phyloP scores from a whole-genome alignment of 805 yeast species.

The Brettanomyces naardenensis region DNA sequence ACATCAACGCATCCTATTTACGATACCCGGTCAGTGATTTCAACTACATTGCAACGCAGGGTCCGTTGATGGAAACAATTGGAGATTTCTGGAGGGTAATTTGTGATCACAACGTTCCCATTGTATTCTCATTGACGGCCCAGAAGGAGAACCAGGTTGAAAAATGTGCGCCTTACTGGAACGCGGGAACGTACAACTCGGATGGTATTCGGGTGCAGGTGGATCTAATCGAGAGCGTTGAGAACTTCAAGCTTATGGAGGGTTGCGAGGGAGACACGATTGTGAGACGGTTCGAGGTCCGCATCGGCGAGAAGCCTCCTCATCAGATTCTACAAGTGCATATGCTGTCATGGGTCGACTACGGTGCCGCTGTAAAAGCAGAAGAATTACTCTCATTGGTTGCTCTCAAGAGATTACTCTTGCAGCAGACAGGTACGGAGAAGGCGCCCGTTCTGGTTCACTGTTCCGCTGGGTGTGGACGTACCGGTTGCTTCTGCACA shows the following conservation, averaged over 20 bases:
- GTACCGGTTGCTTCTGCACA: conserved; percentile 86
- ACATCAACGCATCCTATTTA: conserved; percentile 83
- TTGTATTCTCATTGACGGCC: conserved; percentile 70
- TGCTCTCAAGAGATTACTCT: conserved; percentile 27
- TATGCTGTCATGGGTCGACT: conserved; percentile 76
- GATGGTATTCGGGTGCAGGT: conserved; percentile 18
- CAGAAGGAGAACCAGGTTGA: conserved; percentile 69
- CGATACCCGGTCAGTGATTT: conserved; percentile 28
- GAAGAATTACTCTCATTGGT: conserved; percentile 50
- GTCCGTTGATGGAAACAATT: conserved; percentile 68
- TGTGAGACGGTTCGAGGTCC: conserved; percentile 39
- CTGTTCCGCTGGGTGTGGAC: conserved; percentile 96
- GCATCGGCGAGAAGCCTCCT: conserved; percentile 22
- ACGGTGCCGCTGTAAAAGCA: conserved; percentile 52
- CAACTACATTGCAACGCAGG: conserved; percentile 81
- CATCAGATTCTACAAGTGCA: conserved; percentile 69
- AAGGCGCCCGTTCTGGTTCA: conserved; percentile 60
- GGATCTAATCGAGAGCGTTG: conserved; percentile 17
- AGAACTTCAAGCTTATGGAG: conserved; percentile 20
- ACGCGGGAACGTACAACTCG: conserved; percentile 41
- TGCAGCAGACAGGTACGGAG: conserved; percentile 10
- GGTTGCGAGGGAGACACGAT: conserved; percentile 16
- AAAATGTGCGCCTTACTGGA: conserved; percentile 84
- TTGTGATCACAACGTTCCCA: conserved; percentile 50
- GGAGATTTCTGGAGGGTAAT: conserved; percentile 83